A percentile compares a stretch with the other conserved stretches of the same genome.
Conservation (phyloP, 1,284 basidiomycete species). For the Ustilago xerochloae region DNA sequence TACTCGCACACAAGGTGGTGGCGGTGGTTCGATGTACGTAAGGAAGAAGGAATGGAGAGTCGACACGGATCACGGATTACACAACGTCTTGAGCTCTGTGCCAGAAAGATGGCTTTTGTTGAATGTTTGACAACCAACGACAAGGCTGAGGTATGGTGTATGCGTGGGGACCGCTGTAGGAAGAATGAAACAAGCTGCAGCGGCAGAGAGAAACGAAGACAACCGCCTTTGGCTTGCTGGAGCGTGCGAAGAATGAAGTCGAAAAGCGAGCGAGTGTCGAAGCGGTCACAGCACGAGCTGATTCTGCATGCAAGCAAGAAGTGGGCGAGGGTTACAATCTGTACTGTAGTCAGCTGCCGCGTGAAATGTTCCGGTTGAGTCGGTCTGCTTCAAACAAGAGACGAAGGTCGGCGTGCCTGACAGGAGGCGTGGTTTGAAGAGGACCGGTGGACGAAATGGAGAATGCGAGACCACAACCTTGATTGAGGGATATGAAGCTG, state of each 20-base stretch:
- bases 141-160: constrained; percentile 1
- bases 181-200: constrained; percentile 31
- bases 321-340: too few relatives aligned
- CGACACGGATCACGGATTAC: too few relatives aligned
- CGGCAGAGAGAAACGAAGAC: constrained; percentile 8
- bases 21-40: not conserved
- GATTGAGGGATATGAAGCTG: constrained; percentile 11
- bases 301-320: too few relatives aligned
- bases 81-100: too few relatives aligned
- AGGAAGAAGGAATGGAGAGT: not conserved
- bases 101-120: not conserved
- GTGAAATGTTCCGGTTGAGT: not conserved
- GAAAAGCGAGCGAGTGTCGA: not conserved
- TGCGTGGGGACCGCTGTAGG: constrained; percentile 21
- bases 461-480: constrained; percentile 15
- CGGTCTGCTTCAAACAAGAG: not conserved
- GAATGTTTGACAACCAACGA: constrained; percentile 7
- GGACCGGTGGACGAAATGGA: not conserved
- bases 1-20: constrained; percentile 15
- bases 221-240: constrained; percentile 24
- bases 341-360: not conserved
- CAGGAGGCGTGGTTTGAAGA: not conserved
- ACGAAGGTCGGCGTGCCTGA: constrained; percentile 7
- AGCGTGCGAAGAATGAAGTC: constrained; percentile 38
- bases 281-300: too few relatives aligned